Evolutionary conservation across 306 rosid species (phyloP), one percentile per base, ranked within the genome.

Genomic region (Vicia faba): DNA sequence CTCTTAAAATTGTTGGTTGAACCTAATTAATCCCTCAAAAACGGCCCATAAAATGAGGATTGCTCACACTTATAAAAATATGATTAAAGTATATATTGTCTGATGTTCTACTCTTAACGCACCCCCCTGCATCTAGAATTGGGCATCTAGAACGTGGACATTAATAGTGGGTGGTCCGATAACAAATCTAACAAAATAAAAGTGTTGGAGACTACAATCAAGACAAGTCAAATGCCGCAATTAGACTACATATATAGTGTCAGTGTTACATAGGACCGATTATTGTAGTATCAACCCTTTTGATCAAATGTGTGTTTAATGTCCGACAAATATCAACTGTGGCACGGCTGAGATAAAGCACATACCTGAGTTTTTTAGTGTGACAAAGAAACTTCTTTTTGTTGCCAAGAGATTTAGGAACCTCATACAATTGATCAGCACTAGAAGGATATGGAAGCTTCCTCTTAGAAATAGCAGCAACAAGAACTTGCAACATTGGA

Each of bases 401-500:
- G 54, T 29, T 60, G 57, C 69, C 59, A 4, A 70, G 78, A 1
- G 82, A 66, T 59, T 75, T 78, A 39, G 89, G 78, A 75, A 58
- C 70, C 69, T 89, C 90, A 83, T 88, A 79, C 76, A 93, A 66
- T 11, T 72, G 80, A 75, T 77, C 51, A 51, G 89, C 83, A 49
- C 68, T 40, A 13, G 90, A 66, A 73, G 97, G 99, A 63, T 66
- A 55, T 5, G 87, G 79, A 54, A 89, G 80, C 28, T 79, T 83
- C 62, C 97, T 82, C 48, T 90, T 93, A 33, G 81, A 51, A 39
- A 88, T 31, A 48, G 99, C 95, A 13, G 99, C 99, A 3, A 88
- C 88, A 65, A 88, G 77, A 59, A 90, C 99, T 72, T 93, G 95
- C 64, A 88, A 26, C 83, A 93, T 82, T n/a, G 98, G 98, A 61